Evolutionary conservation across 75 land plant genomes (phyloP).

Genomic region (Sequoia sempervirens): DNA sequence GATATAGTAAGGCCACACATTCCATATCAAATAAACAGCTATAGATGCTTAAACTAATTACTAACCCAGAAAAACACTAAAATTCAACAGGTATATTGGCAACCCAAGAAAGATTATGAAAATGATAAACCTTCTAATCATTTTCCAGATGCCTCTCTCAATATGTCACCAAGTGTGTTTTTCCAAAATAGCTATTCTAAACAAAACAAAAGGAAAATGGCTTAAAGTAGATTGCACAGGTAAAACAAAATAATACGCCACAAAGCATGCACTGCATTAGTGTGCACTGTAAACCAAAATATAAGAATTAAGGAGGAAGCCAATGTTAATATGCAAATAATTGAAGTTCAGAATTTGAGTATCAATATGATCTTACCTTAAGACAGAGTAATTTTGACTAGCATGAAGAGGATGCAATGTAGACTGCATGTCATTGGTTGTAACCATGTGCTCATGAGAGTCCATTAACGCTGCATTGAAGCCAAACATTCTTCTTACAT

Average conservation of each 20-base stretch:
- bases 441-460: conserved; percentile 6
- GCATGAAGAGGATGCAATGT: neutral
- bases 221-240: neutral
- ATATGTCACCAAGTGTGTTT: neutral
- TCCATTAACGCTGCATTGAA: conserved; percentile 1
- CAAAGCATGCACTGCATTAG: neutral
- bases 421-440: conserved; percentile 7
- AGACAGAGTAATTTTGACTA: neutral
- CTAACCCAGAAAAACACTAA: neutral
- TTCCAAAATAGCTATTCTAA: neutral
- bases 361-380: conserved; percentile 1
- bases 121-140: neutral
- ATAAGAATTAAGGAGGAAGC: neutral
- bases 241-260: neutral
- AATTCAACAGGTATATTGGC: neutral
- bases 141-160: neutral
- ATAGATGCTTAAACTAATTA: neutral
- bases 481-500: conserved; percentile 9
- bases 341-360: neutral
- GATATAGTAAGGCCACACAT: neutral
- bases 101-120: neutral
- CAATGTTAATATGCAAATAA: neutral
- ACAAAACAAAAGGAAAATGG: neutral
- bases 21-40: neutral
- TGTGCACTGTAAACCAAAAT: neutral